These are phyloP conservation scores for Stentor roeselii DNA, from an alignment of 73 alveolate species.

Conservation along the genomic window DNA sequence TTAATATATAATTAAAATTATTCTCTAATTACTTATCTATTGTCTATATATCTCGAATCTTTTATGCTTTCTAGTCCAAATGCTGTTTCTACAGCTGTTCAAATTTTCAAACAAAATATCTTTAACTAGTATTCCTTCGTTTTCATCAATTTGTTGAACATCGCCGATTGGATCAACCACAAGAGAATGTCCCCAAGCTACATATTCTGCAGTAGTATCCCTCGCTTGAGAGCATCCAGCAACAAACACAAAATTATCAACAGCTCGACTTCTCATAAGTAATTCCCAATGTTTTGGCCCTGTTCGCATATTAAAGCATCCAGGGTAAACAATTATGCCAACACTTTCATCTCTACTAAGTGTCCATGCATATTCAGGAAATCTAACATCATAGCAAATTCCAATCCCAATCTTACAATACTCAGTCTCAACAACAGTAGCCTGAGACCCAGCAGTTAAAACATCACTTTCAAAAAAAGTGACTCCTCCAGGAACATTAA, in stretches of 20 bases:
- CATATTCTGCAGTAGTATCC: constrained; percentile 60
- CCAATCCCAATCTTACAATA: constrained; percentile 94
- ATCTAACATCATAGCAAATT: constrained; percentile 92
- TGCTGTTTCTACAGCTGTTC: background rate
- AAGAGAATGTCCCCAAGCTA: constrained; percentile 82
- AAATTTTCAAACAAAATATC: constrained; percentile 6
- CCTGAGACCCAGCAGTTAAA: constrained; percentile 71
- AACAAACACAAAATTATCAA: constrained; percentile 81
- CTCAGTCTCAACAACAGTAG: constrained; percentile 74
- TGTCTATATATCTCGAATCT: background rate
- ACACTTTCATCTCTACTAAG: constrained; percentile 69
- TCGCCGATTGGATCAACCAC: constrained; percentile 87
- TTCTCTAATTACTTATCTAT: background rate
- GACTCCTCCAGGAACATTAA: constrained; percentile 87
- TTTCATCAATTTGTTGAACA: constrained; percentile 51
- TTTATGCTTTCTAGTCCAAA: background rate
- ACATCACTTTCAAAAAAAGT: constrained; percentile 81
- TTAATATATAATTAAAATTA: too few relatives aligned
- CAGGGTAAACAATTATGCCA: constrained; percentile 83
- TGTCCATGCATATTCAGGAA: constrained; percentile 87
- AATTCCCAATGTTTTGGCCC: constrained; percentile 95
- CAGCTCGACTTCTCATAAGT: constrained; percentile 85
- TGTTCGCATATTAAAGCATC: constrained; percentile 85
- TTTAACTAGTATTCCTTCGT: constrained; percentile 10
- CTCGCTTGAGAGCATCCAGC: constrained; percentile 90